Percentiles rank a stretch among this genome's conserved stretches.
Evolutionary conservation across 2,329 filamentous ascomycete genomes (phyloP).

Genomic region (Exophiala sp.): DNA sequence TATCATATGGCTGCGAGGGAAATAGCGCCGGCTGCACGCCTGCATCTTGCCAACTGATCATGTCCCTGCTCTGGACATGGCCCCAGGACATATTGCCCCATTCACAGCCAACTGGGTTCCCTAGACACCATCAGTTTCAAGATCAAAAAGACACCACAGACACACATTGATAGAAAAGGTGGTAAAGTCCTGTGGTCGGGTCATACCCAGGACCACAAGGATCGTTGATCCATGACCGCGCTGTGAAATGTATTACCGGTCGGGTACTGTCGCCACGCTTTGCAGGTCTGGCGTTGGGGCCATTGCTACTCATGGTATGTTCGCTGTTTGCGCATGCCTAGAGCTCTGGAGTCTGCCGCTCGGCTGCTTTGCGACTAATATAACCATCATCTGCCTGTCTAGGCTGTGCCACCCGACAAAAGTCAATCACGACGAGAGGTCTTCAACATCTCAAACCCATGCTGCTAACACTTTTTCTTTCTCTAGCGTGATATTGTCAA

Average conservation of each 20-base stretch:
- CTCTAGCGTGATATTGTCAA: too few relatives aligned
- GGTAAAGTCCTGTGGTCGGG: conserved; percentile 38
- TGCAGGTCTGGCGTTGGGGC: background rate
- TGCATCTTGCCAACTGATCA: conserved; percentile 38
- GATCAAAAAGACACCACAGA: conserved; percentile 20
- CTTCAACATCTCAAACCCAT: too few relatives aligned
- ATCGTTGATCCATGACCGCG: conserved; percentile 41
- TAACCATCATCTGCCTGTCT: too few relatives aligned
- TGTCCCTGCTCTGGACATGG: conserved; percentile 36
- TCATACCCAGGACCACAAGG: conserved; percentile 44
- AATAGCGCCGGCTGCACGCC: conserved; percentile 30
- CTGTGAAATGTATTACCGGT: too few relatives aligned
- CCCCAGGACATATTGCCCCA: conserved; percentile 47
- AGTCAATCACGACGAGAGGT: too few relatives aligned
- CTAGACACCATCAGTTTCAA: conserved; percentile 31
- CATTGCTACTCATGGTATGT: too few relatives aligned
- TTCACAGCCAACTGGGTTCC: conserved; percentile 42
- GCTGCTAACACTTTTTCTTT: too few relatives aligned
- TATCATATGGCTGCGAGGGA: conserved; percentile 38
- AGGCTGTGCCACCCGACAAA: too few relatives aligned
- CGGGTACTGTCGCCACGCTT: too few relatives aligned
- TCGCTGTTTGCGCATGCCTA: too few relatives aligned
- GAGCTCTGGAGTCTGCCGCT: too few relatives aligned
- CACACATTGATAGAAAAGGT: conserved; percentile 41
- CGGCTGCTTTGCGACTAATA: too few relatives aligned